Base-by-base conservation (phyloP, 192 early-diverging fungal species). In the Anaeromyces robustus region DNA sequence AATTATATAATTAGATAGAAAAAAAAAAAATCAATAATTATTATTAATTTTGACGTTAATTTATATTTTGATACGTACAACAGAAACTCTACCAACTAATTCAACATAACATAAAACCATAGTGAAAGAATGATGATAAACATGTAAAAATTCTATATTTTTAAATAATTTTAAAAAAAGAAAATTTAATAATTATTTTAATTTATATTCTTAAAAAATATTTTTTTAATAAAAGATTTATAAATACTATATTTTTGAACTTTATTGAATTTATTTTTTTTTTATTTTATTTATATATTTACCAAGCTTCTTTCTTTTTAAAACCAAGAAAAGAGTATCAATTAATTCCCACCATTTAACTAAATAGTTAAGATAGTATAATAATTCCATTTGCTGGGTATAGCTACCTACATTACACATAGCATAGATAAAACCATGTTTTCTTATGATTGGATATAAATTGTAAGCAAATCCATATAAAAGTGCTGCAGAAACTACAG, bases 351-450 rank as follows among this genome's bases (percentile, higher is more conserved):
- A 92, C 88, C 93, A 95, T 87, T 97, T 97, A 85, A 94, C 92
- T 77, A 95, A 89, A 86, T 96, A 96, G 88, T 96, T 96, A 81
- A 96, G 87, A 84, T 94, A 96, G 89, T 96, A 96, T 19, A 94
- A 86, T 77, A 94, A 85, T 83, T 96, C 94, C 34, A 96, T 86
- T 77, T 88, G 87, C 83, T 94, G 92, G 77, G 92, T 94, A 92
- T 92, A 95, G 59, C 89, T 92, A 79, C 87, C 82, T 43, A 86
- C 81, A 79, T 89, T 77, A 86, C 94, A 95, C 52, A 95, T 86
- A 30, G 92, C 87, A 77, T 90, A 89, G 83, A 93, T 91, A 28
- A 95, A 68, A 30, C 94, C 94, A 59, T 95, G 84, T 31, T 87
- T 82, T 59, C 85, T 87, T 31, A 94, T 77, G 39, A 92, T 94